Evolutionary conservation across 1,284 basidiomycete genomes (phyloP), one percentile per base, ranked within the genome.

Genomic region (Irpex sp.): DNA sequence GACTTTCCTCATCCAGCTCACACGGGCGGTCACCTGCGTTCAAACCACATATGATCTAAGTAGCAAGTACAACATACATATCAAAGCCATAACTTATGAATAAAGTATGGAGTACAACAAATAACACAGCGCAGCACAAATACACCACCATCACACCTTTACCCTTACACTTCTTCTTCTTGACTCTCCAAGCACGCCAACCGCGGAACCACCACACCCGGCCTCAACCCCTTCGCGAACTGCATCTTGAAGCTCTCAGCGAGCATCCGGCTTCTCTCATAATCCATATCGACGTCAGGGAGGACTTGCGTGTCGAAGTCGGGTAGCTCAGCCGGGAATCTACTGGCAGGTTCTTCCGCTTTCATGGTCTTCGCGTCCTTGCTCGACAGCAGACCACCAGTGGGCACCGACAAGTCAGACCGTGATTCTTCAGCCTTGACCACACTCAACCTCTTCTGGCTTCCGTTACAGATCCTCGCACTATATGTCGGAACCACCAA

Each of bases 151-250:
- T 35, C 33, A 35, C 8, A 9, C 33, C 33, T 35, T 2, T 35
- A 52, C 59, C 53, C 53, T 60, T 60, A 35, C 19, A 18, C 49
- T 18, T 51, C 49, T 21, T 51, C 49, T 23, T 21, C 49, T 56
- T 72, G 71, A 56, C 71, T 72, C 37, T 70, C 67, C 6, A 71
- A 61, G 49, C 69, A 71, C 16, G 58, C 39, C 58, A 72, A 60
- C 0, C 66, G 59, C 1, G 71, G 71, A 12, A 72, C 63, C 36
- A 70, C 68, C 19, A 63, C 37, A 10, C 67, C 68, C 9, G 69
- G 68, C 23, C 67, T 61, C 18, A 58, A 28, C 9, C 69, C 69
- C 33, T 58, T 60, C 45, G 65, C 68, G 14, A 69, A 45, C 53
- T 65, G 57, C 36, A 48, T 56, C 37, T 57, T 66, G 61, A 68